Conservation (phyloP, 2,329 filamentous ascomycete genomes). For the Exophiala phaeomuriformis region DNA sequence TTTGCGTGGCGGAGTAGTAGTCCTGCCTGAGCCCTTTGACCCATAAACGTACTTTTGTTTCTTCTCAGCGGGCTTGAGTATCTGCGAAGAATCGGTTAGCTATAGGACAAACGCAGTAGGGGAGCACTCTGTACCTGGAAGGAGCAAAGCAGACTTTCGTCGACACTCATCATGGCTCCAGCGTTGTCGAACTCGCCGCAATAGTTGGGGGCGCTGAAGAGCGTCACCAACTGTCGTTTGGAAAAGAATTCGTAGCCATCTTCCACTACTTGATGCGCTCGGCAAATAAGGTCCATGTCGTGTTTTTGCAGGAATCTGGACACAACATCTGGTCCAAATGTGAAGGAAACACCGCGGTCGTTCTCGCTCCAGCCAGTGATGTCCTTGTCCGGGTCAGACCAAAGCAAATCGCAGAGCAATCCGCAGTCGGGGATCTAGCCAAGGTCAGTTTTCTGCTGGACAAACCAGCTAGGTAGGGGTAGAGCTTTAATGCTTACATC, state of each 20-base stretch:
- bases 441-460: constrained; percentile 4
- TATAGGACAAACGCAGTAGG: neutral
- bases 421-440: constrained; percentile 91
- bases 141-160: constrained; percentile 95
- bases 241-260: constrained; percentile 99
- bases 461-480: neutral
- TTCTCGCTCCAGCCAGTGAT: constrained; percentile 99
- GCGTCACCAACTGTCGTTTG: constrained; percentile 90
- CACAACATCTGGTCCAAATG: constrained; percentile 94
- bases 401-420: constrained; percentile 91
- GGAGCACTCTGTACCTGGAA: constrained; percentile 67
- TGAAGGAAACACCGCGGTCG: constrained; percentile 96
- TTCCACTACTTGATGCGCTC: constrained; percentile 96
- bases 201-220: constrained; percentile 98
- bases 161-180: constrained; percentile 99
- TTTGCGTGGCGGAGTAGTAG: constrained; percentile 64
- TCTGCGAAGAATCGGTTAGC: constrained; percentile 47
- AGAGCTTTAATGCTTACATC: constrained; percentile 63
- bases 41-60: constrained; percentile 98
- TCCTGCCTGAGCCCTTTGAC: constrained; percentile 62
- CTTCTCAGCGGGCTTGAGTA: constrained; percentile 99
- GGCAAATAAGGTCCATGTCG: constrained; percentile 99
- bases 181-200: constrained; percentile 99
- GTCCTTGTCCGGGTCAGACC: constrained; percentile 98
- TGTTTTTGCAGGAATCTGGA: constrained; percentile 97